These are phyloP conservation scores for Fusarium sp. DNA, from an alignment of 2,329 filamentous ascomycete species.

Conservation along the genomic window DNA sequence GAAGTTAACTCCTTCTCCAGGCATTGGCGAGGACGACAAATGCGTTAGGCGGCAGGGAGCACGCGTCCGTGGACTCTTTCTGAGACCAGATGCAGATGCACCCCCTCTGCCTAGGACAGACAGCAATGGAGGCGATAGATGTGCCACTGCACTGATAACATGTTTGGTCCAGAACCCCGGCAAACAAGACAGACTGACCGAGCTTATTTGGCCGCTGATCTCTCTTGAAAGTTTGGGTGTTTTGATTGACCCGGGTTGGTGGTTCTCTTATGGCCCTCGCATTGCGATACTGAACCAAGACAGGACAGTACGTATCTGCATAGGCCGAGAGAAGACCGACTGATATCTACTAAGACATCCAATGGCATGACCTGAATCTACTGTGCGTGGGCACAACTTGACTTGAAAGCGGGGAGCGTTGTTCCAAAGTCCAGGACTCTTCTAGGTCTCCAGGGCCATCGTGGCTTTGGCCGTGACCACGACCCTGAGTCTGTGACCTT, in stretches of 20 bases:
- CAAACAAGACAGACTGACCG: conserved; percentile 22
- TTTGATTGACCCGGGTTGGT: conserved; percentile 5
- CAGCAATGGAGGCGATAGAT: conserved; percentile 4
- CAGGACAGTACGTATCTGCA: not conserved
- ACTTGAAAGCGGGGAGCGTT: conserved; percentile 26
- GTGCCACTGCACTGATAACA: not conserved
- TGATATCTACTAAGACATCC: not conserved
- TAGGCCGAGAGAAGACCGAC: conserved; percentile 23
- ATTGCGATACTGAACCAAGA: not conserved
- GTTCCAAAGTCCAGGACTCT: not conserved
- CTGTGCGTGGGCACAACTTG: conserved; percentile 3
- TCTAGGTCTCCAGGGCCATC: not conserved
- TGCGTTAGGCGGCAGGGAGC: conserved; percentile 13
- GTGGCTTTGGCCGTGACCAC: conserved; percentile 38
- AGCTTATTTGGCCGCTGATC: conserved; percentile 11
- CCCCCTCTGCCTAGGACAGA: conserved; percentile 3
- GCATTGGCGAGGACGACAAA: not conserved
- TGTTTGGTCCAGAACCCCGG: not conserved
- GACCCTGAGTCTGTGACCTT: conserved; percentile 42
- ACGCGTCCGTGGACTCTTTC: conserved; percentile 13
- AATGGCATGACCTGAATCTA: not conserved
- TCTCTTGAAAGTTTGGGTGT: conserved; percentile 4
- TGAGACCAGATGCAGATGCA: conserved; percentile 11
- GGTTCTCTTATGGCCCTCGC: not conserved
- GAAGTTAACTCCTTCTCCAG: not conserved